These are phyloP conservation scores for Luffa aegyptiaca DNA, from an alignment of 306 rosid species.

Conservation along the genomic window DNA sequence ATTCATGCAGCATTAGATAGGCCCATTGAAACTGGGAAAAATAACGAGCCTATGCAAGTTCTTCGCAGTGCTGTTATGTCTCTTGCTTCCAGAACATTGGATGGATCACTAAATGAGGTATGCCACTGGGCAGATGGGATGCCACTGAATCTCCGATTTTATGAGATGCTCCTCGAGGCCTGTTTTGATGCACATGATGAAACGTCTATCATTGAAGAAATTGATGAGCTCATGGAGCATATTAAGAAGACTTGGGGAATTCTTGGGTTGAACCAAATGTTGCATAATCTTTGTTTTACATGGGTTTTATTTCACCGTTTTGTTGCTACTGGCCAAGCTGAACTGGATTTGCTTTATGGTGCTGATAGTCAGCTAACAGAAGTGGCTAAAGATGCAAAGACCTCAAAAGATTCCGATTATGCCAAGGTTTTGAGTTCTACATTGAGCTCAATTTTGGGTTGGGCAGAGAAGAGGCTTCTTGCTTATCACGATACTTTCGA, in stretches of 20 bases:
- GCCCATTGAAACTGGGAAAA: slow-evolving; percentile 81
- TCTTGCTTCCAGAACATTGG: slow-evolving; percentile 77
- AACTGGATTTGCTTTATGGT: slow-evolving; percentile 59
- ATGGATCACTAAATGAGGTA: slow-evolving; percentile 61
- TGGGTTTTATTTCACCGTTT: slow-evolving; percentile 96
- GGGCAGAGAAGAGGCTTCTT: slow-evolving; percentile 98
- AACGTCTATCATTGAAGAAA: slow-evolving; percentile 67
- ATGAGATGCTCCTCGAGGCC: slow-evolving; percentile 76
- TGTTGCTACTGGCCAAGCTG: slow-evolving; percentile 84
- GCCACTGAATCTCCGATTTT: slow-evolving; percentile 81
- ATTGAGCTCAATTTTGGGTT: slow-evolving; percentile 79
- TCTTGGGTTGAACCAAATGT: slow-evolving; percentile 76
- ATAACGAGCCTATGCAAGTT: slow-evolving; percentile 86
- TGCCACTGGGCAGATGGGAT: slow-evolving; percentile 99
- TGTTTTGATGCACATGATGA: slow-evolving; percentile 76
- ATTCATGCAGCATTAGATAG: slow-evolving; percentile 66
- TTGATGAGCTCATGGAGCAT: slow-evolving; percentile 93
- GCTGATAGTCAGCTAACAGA: slow-evolving; percentile 73
- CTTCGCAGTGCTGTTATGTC: slow-evolving; percentile 83
- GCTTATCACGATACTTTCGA: slow-evolving; percentile 98
- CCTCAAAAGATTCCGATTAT: slow-evolving; percentile 71
- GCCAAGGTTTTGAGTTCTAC: slow-evolving; percentile 80
- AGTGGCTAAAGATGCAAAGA: slow-evolving; percentile 91
- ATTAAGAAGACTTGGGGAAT: slow-evolving; percentile 97
- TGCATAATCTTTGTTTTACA: slow-evolving; percentile 86